Evolutionary conservation across 805 yeast species (phyloP), one percentile per base, ranked within the genome.

Genomic region (Saccharomycopsis capsularis): DNA sequence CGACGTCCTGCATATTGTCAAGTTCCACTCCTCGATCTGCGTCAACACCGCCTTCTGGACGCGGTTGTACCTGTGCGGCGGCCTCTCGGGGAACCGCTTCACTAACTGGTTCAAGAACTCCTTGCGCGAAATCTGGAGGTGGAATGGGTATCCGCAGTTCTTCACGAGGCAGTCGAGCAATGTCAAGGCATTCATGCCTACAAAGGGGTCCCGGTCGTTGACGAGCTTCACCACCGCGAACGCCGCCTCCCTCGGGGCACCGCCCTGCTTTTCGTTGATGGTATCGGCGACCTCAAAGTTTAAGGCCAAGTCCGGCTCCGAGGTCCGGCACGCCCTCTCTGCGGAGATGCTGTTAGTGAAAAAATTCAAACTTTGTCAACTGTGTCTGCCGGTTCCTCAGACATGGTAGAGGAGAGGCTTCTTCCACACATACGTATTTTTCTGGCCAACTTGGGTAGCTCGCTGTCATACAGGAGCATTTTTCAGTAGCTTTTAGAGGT

Each of bases 61-160:
- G 55, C 89, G 75, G 18, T 91, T 73, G 66, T 85, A 88, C 35
- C 90, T 78, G 53, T 82, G 68, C 3, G 97, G 96, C 1, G 99
- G 98, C 60, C 87, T 79, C 62, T 90, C 97, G 1, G 98, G 98
- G 68, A 93, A 93, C 63, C 87, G 70, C 59, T 87, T 85, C 22
- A 93, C 99, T 60, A 93, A 74, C 61, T 88, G 96, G 63, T 93
- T 93, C 60, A 93, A 73, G 59, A 93, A 93, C 63, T 91, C 98
- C 66, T 93, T 90, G 52, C 98, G 77, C 3, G 96, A 85, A 46
- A 93, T 87, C 67, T 93, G 99, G 42, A 93, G 72, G 57, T 93
- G 99, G 68, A 93, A 79, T 5, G 99, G 97, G 64, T 91, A 93
- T 3, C 98, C 99, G 69, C 99, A 93, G 69, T 93, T 93, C 68